phyloP scores from a whole-genome alignment of 495 filamentous ascomycete genomes.

The Penicillium pulvis region DNA sequence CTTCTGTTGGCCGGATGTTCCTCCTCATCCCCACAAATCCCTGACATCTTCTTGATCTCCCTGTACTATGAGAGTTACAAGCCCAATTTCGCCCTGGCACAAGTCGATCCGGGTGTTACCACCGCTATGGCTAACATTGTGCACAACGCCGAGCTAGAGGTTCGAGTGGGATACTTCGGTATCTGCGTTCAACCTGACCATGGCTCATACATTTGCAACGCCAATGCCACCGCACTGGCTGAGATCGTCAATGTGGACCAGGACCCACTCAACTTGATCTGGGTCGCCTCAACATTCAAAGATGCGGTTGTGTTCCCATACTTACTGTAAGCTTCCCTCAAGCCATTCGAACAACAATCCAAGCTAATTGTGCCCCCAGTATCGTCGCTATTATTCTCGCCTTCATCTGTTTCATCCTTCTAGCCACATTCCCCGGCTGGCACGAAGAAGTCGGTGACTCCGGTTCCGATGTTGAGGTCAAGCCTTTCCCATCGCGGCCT shows the following conservation, averaged over 20 bases:
- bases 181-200: slow-evolving; percentile 66
- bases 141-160: slow-evolving; percentile 61
- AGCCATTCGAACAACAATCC: neutral
- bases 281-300: slow-evolving; percentile 73
- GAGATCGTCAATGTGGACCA: slow-evolving; percentile 64
- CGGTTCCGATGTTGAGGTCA: slow-evolving; percentile 61
- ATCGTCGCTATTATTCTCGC: slow-evolving; percentile 72
- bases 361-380: slow-evolving; percentile 33
- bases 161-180: slow-evolving; percentile 73
- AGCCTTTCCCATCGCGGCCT: slow-evolving; percentile 68
- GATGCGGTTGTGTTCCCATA: slow-evolving; percentile 72
- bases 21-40: slow-evolving; percentile 67
- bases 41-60: slow-evolving; percentile 69
- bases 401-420: slow-evolving; percentile 68
- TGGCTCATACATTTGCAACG: slow-evolving; percentile 65
- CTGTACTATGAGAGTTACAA: slow-evolving; percentile 68
- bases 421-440: slow-evolving; percentile 74
- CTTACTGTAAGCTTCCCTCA: slow-evolving; percentile 55
- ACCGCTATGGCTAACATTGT: slow-evolving; percentile 67
- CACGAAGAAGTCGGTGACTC: slow-evolving; percentile 61
- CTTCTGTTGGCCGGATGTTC: slow-evolving; percentile 70
- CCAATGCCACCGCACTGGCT: slow-evolving; percentile 67
- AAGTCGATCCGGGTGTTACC: slow-evolving; percentile 82
- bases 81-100: slow-evolving; percentile 64
- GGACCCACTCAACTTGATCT: slow-evolving; percentile 71